A percentile compares a stretch with the other conserved stretches of the same genome.
phyloP scores from a whole-genome alignment of 2,329 filamentous ascomycete species.

The Alternaria sp. region DNA sequence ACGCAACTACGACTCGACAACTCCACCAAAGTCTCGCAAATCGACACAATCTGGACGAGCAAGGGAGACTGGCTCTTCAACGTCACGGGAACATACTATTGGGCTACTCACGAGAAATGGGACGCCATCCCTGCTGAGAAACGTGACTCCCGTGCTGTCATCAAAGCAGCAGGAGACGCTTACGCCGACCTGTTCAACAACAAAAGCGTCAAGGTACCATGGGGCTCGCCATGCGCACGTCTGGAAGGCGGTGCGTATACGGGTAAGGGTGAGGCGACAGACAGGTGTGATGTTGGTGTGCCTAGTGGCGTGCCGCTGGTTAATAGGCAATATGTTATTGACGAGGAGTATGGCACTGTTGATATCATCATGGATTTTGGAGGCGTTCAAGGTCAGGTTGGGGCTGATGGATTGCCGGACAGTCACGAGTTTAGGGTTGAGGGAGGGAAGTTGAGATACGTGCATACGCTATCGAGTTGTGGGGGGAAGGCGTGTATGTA shows the following conservation, averaged over 20 bases:
- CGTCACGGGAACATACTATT: constrained; percentile 38
- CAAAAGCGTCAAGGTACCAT: constrained; percentile 37
- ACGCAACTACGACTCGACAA: constrained; percentile 38
- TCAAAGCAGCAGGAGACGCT: constrained; percentile 40
- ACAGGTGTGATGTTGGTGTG: constrained; percentile 40
- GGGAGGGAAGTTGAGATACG: constrained; percentile 40
- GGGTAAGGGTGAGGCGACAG: constrained; percentile 31
- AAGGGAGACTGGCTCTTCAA: constrained; percentile 46
- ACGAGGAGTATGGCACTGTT: constrained; percentile 43
- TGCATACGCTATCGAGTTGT: constrained; percentile 41
- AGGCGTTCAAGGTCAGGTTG: constrained; percentile 20
- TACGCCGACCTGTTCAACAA: constrained; percentile 41
- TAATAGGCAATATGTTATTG: constrained; percentile 42
- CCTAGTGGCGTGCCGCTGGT: constrained; percentile 38
- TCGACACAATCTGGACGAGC: constrained; percentile 39
- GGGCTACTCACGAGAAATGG: constrained; percentile 38
- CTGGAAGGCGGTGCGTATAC: constrained; percentile 42
- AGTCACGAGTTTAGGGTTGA: constrained; percentile 45
- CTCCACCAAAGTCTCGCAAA: constrained; percentile 28
- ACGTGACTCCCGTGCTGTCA: constrained; percentile 29
- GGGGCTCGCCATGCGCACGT: constrained; percentile 39
- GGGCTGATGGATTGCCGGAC: constrained; percentile 37
- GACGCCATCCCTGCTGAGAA: constrained; percentile 25
- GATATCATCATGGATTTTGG: constrained; percentile 44
- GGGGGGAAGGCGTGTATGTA: constrained; percentile 37